Percentiles rank a stretch among this genome's conserved stretches.
Evolutionary conservation across 2,329 filamentous ascomycete species (phyloP).

Genomic region (Fusarium duplospermum): DNA sequence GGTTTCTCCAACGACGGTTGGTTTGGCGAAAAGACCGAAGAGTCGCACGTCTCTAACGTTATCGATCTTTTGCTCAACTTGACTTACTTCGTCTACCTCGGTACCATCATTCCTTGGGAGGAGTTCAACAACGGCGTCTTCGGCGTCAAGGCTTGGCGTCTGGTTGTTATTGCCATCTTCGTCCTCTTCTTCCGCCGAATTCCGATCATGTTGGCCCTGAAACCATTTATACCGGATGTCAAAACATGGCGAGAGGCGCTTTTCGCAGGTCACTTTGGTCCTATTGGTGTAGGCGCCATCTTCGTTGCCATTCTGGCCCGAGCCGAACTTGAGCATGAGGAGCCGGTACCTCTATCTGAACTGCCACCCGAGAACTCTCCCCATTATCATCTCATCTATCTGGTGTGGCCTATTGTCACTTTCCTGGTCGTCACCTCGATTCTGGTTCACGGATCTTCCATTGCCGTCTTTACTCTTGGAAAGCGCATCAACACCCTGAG

Average conservation of each 20-base stretch:
- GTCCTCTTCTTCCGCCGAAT: conserved; percentile 97
- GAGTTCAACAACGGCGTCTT: conserved; percentile 82
- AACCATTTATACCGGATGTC: conserved; percentile 93
- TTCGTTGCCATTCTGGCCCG: conserved; percentile 94
- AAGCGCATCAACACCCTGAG: conserved; percentile 98
- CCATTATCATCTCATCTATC: conserved; percentile 77
- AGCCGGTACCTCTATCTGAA: conserved; percentile 77
- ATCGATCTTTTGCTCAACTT: conserved; percentile 97
- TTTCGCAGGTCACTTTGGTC: conserved; percentile 97
- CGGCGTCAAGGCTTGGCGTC: conserved; percentile 85
- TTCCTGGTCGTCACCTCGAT: conserved; percentile 97
- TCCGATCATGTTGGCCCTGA: conserved; percentile 90
- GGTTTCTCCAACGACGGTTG: conserved; percentile 99
- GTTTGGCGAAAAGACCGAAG: conserved; percentile 98
- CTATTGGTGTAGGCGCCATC: conserved; percentile 95
- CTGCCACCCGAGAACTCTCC: conserved; percentile 66
- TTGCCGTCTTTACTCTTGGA: conserved; percentile 96
- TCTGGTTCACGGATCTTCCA: conserved; percentile 95
- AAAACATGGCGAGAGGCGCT: conserved; percentile 98
- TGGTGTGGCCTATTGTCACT: conserved; percentile 96
- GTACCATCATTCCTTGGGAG: conserved; percentile 96
- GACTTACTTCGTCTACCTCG: conserved; percentile 97
- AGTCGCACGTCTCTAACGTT: conserved; percentile 98
- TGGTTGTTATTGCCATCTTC: conserved; percentile 93
- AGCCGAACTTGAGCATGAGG: conserved; percentile 85